Conservation (phyloP, 768 basidiomycete species). For the Amanita pseudoporphyria region DNA sequence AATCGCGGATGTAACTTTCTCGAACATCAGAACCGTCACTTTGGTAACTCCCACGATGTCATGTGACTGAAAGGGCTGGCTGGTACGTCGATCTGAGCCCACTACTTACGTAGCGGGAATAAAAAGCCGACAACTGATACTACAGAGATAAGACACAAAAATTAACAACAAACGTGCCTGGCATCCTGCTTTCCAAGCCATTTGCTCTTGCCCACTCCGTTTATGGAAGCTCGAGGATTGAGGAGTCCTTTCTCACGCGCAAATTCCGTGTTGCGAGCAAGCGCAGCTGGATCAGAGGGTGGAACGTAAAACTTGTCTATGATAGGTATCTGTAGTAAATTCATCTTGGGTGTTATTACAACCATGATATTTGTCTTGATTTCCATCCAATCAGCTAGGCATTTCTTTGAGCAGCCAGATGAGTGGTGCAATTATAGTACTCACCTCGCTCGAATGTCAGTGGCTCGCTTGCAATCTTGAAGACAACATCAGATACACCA, state of each 20-base stretch:
- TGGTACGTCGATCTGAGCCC: too few relatives aligned
- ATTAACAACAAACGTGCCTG: slow-evolving; percentile 2
- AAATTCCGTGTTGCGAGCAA: slow-evolving; percentile 67
- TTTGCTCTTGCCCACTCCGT: not conserved
- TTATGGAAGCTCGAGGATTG: slow-evolving; percentile 37
- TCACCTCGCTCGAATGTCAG: slow-evolving; percentile 91
- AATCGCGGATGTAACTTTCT: too few relatives aligned
- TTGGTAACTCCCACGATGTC: too few relatives aligned
- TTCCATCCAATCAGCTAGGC: slow-evolving; percentile 94
- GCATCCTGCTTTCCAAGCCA: not conserved
- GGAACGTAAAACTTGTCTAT: slow-evolving; percentile 89
- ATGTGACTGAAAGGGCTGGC: too few relatives aligned
- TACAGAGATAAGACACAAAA: not conserved
- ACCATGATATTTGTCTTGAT: slow-evolving; percentile 96
- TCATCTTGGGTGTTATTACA: slow-evolving; percentile 93
- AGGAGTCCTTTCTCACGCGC: slow-evolving; percentile 83
- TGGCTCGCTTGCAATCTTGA: slow-evolving; percentile 81
- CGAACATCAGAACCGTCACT: too few relatives aligned
- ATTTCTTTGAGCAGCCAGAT: slow-evolving; percentile 4
- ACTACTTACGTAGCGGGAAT: too few relatives aligned
- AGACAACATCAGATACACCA: slow-evolving; percentile 6
- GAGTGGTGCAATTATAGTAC: slow-evolving; percentile 3
- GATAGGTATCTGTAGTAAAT: slow-evolving; percentile 90
- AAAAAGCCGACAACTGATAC: not conserved
- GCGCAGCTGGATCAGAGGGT: slow-evolving; percentile 68